These are phyloP conservation scores for Agroathelia rolfsii DNA, from an alignment of 1,284 basidiomycete species.

Conservation along the genomic window DNA sequence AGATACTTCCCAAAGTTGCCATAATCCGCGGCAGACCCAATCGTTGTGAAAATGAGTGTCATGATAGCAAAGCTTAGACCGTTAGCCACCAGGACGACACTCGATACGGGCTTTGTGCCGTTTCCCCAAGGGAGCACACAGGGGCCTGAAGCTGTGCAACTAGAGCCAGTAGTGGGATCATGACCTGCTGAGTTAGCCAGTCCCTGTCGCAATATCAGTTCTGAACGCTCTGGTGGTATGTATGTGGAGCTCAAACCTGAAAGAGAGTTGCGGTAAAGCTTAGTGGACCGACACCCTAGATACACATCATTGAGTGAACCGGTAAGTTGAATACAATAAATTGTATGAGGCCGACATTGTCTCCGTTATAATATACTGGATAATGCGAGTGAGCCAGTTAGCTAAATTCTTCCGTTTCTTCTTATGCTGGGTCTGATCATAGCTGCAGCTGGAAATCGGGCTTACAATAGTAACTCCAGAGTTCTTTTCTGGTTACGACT, in stretches of 20 bases:
- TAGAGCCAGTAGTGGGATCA: constrained; percentile 55
- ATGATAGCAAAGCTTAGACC: constrained; percentile 73
- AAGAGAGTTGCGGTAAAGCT: constrained; percentile 64
- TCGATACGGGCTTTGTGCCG: constrained; percentile 62
- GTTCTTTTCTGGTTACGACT: constrained; percentile 47
- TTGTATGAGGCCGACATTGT: constrained; percentile 39
- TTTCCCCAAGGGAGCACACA: constrained; percentile 68
- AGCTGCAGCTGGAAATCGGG: no score
- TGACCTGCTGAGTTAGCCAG: constrained; percentile 59
- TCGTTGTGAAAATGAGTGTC: constrained; percentile 72
- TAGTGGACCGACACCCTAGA: constrained; percentile 52
- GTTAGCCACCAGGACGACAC: constrained; percentile 66
- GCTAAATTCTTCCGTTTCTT: no score
- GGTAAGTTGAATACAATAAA: no score
- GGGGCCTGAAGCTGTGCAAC: constrained; percentile 55
- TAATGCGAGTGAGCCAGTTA: constrained; percentile 4
- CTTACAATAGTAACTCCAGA: constrained; percentile 67
- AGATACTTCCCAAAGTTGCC: constrained; percentile 73
- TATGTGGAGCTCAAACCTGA: no score
- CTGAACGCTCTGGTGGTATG: no score
- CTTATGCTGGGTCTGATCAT: no score
- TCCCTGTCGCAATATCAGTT: no score
- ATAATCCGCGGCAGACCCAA: constrained; percentile 77
- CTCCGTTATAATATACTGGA: constrained; percentile 62
- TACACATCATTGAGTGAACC: no score